phyloP scores from a whole-genome alignment of 768 basidiomycete genomes.

The Leucocoprinus sp. region DNA sequence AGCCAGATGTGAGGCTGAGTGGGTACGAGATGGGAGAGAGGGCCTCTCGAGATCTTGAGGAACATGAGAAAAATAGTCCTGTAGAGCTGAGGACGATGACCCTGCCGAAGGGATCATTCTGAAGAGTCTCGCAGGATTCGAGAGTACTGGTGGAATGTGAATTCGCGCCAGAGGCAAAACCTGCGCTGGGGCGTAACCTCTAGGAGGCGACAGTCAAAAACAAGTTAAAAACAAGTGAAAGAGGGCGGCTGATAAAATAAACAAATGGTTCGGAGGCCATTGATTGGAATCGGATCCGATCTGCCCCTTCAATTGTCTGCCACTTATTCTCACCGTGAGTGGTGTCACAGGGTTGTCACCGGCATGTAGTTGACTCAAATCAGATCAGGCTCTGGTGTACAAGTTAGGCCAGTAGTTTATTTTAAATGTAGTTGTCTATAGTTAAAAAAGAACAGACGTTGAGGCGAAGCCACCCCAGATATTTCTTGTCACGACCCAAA shows the following conservation, averaged over 20 bases:
- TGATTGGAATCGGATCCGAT: not conserved
- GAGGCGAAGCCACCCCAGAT: too few species aligned
- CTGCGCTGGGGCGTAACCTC: not conserved
- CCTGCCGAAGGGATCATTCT: slow-evolving; percentile 1
- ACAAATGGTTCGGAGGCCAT: not conserved
- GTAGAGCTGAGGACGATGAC: not conserved
- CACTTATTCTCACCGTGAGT: not conserved
- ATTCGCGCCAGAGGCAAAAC: not conserved
- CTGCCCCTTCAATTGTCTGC: not conserved
- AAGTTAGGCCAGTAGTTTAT: too few species aligned
- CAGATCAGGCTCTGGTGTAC: too few species aligned
- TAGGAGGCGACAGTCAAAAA: too few species aligned
- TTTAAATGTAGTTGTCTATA: too few species aligned
- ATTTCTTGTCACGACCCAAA: too few species aligned
- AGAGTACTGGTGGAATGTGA: not conserved
- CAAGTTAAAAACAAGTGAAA: not conserved
- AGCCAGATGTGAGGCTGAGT: slow-evolving; percentile 3
- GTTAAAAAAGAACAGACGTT: too few species aligned
- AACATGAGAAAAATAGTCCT: slow-evolving; percentile 1
- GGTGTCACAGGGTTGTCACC: too few species aligned
- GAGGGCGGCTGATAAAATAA: not conserved
- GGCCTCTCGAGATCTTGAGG: not conserved
- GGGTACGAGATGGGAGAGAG: not conserved
- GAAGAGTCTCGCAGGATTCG: not conserved
- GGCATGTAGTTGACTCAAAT: too few species aligned